Conservation (phyloP, 2,329 filamentous ascomycete genomes). For the Aspergillus pseudoterreus region DNA sequence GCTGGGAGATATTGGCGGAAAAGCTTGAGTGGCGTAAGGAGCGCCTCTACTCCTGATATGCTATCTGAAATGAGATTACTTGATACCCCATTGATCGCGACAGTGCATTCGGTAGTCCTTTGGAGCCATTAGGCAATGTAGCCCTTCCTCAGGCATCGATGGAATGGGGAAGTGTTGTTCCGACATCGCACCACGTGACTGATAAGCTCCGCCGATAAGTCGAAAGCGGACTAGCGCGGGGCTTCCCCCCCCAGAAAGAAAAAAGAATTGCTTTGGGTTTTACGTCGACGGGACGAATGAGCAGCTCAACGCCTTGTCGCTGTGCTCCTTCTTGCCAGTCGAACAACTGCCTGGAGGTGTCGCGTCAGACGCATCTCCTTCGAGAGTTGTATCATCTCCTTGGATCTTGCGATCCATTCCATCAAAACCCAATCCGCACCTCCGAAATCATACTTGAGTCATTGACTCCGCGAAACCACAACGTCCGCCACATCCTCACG, state of each 20-base stretch:
- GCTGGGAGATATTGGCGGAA: slow-evolving; percentile 80
- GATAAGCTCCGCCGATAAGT: slow-evolving; percentile 25
- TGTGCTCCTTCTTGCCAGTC: slow-evolving; percentile 14
- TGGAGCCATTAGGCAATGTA: too few species aligned
- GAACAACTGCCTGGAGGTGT: slow-evolving; percentile 19
- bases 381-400: slow-evolving; percentile 12
- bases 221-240: slow-evolving; percentile 25
- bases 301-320: slow-evolving; percentile 17
- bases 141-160: slow-evolving; percentile 3
- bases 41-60: neutral
- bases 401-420: neutral
- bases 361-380: slow-evolving; percentile 11
- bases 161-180: slow-evolving; percentile 1
- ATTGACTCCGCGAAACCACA: slow-evolving; percentile 3
- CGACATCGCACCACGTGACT: slow-evolving; percentile 13
- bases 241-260: slow-evolving; percentile 12
- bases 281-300: slow-evolving; percentile 12
- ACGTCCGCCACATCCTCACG: slow-evolving; percentile 8
- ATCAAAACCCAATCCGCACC: slow-evolving; percentile 1
- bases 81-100: neutral
- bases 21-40: slow-evolving; percentile 58
- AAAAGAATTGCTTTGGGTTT: slow-evolving; percentile 14
- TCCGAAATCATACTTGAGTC: slow-evolving; percentile 2
- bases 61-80: neutral
- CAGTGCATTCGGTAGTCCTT: too few species aligned